These are phyloP conservation scores for Lasiodiplodia citricola DNA, from an alignment of 2,329 filamentous ascomycete species.

Conservation along the genomic window DNA sequence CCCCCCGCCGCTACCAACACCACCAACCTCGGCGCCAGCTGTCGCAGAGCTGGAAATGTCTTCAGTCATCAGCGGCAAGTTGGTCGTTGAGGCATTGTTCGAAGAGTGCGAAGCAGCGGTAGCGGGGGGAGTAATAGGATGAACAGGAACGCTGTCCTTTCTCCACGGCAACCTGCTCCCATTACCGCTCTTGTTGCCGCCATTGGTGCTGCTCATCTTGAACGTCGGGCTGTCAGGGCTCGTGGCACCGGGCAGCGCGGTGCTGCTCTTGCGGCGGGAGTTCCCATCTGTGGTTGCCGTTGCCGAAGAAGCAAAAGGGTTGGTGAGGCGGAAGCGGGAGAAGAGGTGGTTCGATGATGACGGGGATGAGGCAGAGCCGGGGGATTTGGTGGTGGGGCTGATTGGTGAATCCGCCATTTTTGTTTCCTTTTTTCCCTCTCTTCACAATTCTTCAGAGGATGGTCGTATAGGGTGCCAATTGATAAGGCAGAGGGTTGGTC, in stretches of 20 bases:
- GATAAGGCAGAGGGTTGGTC: neutral
- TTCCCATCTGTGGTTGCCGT: neutral
- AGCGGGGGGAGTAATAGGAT: neutral
- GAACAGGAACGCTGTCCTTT: neutral
- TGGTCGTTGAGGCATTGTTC: neutral
- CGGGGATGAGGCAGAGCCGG: neutral
- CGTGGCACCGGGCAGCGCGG: neutral
- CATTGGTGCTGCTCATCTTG: neutral
- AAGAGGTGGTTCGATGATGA: neutral
- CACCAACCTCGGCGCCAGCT: too few relatives aligned
- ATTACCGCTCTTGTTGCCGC: neutral
- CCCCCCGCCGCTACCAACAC: neutral
- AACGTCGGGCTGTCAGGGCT: neutral
- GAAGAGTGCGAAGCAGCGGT: neutral
- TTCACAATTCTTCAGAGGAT: neutral
- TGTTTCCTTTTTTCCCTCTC: neutral
- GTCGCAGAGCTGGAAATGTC: neutral
- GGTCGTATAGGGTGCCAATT: neutral
- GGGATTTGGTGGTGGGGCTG: neutral
- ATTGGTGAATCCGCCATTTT: neutral
- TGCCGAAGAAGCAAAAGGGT: neutral
- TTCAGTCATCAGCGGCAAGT: neutral
- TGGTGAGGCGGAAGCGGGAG: constrained; percentile 3
- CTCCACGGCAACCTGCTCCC: neutral
- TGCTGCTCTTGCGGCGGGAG: constrained; percentile 11